Percentiles rank a stretch among this genome's conserved stretches.
Conservation (phyloP, 257 asterid species). For the Rauvolfia tetraphylla region DNA sequence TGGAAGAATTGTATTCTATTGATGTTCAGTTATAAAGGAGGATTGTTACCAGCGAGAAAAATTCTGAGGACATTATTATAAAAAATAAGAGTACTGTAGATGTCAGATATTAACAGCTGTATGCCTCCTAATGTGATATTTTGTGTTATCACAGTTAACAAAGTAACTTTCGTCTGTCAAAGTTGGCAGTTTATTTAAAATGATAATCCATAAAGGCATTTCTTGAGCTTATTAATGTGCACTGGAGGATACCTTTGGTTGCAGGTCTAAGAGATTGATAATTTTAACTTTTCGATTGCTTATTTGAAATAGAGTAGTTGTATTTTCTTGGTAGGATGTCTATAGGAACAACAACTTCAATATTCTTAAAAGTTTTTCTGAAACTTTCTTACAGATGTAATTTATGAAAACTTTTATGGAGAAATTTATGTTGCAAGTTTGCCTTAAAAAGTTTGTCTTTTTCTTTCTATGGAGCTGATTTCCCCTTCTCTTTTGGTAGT, state of each 20-base stretch:
- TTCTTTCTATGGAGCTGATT: background rate
- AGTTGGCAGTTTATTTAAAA: background rate
- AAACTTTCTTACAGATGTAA: background rate
- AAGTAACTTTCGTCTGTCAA: background rate
- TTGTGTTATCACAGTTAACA: background rate
- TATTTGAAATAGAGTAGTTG: background rate
- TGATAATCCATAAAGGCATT: background rate
- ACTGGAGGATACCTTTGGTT: background rate
- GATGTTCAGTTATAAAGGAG: no score
- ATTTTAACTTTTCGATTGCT: background rate
- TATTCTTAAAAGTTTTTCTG: background rate
- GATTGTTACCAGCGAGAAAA: no score
- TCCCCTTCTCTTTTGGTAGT: conserved; percentile 29
- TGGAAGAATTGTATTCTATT: background rate
- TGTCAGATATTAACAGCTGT: background rate
- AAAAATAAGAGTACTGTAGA: background rate
- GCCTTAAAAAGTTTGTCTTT: background rate
- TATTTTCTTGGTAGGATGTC: background rate
- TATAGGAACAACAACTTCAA: background rate
- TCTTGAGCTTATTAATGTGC: background rate
- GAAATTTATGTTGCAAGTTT: background rate
- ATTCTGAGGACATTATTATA: no score
- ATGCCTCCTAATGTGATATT: background rate
- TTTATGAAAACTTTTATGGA: background rate
- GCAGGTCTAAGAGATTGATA: background rate